Evolutionary conservation across 495 filamentous ascomycete genomes (phyloP).

Genomic region (Thermothielavioides terrestris): DNA sequence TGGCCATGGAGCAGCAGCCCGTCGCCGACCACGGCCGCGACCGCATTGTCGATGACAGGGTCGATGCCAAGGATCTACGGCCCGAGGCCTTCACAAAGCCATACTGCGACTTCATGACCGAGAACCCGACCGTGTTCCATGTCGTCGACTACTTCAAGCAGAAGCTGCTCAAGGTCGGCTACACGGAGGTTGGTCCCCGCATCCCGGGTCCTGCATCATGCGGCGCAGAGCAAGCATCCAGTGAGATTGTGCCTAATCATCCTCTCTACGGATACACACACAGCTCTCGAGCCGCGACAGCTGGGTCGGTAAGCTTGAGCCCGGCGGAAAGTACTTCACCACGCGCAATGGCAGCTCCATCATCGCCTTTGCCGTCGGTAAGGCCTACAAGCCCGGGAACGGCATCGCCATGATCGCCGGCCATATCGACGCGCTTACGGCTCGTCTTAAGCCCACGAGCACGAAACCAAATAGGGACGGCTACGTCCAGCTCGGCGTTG

Average conservation of each 20-base stretch:
- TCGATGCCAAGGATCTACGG: conserved; percentile 29
- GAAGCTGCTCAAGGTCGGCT: conserved; percentile 62
- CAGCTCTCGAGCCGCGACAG: conserved; percentile 66
- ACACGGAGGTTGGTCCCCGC: conserved; percentile 43
- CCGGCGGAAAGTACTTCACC: conserved; percentile 80
- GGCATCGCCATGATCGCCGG: conserved; percentile 74
- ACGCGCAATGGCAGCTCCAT: conserved; percentile 79
- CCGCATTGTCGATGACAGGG: conserved; percentile 9
- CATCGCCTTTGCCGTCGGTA: conserved; percentile 81
- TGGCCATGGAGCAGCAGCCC: conserved; percentile 20
- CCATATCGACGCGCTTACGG: conserved; percentile 86
- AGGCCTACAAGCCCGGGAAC: conserved; percentile 74
- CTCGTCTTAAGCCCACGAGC: conserved; percentile 80
- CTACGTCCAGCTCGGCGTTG: conserved; percentile 83
- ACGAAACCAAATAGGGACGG: conserved; percentile 71
- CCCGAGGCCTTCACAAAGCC: conserved; percentile 67
- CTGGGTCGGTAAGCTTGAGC: conserved; percentile 67
- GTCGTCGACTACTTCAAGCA: conserved; percentile 66
- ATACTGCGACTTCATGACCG: conserved; percentile 78
- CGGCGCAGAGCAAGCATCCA: too few species aligned
- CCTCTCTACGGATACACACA: too few species aligned
- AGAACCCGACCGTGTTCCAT: conserved; percentile 91
- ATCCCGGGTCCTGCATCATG: not conserved
- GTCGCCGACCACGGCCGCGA: conserved; percentile 10
- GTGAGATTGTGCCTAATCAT: too few species aligned